Evolutionary conservation across 2,329 filamentous ascomycete species (phyloP), one percentile per base, ranked within the genome.

Genomic region (Alternaria angustiovoidea): DNA sequence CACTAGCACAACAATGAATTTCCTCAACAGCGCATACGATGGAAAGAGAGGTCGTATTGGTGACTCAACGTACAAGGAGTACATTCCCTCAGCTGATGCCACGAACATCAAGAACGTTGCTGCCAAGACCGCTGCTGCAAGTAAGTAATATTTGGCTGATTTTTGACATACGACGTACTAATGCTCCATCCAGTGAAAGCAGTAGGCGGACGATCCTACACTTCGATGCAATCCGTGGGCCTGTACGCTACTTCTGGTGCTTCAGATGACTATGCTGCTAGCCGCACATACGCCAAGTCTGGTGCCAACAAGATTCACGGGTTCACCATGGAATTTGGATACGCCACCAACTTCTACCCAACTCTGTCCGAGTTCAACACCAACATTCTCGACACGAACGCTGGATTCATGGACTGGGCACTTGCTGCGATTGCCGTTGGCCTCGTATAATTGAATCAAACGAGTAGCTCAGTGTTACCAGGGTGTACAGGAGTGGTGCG

Each of bases 21-120:
- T 87, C 73, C 69, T 78, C 26, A 88, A 87, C 78, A 54, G 75
- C 2, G 73, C 80, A 4, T 88, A 83, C 60, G 82, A 88, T 57
- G 81, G 81, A 54, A 80, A 81, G 47, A 82, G 86, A 16, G 86
- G 85, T 30, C 69, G 83, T 11, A 71, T 82, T 1, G 78, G 79
- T 26, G 77, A 82, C 43, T 73, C 85, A 87, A 91, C 78, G 84
- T 81, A 81, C 73, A 75, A 72, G 57, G 79, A 81, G 69, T 81
- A 80, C 68, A 78, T 79, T 16, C 74, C 77, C n/a, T 59, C 72
- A 3, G 47, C 72, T 9, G 78, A 80, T 44, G 61, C 66, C n/a
- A 69, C 69, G 34, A 75, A 75, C 61, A 74, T 78, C 64, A 73
- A 66, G 54, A 69, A 62, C 18, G 76, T 78, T 7, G 74, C 76